Base-by-base conservation (phyloP, 2,329 filamentous ascomycete species). In the Penicillium brasilianum region DNA sequence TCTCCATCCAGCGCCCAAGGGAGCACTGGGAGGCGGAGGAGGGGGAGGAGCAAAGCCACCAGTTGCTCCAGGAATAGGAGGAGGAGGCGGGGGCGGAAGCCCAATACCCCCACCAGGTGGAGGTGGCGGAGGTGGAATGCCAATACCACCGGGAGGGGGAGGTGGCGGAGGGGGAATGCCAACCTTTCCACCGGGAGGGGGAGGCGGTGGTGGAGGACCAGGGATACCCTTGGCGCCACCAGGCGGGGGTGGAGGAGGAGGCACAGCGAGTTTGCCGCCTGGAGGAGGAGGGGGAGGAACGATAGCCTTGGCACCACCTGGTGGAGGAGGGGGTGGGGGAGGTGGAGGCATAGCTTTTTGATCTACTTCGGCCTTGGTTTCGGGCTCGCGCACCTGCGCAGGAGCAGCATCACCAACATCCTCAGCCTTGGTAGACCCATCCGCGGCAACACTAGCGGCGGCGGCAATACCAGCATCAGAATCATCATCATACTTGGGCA, bases 401-500 rank as follows among this genome's bases (percentile, higher is more conserved):
- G 65, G 61, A 39, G 48, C 56, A n/a, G 39, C 34, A 60, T 71
- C 73, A 69, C 73, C 85, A 61, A 80, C 75, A 44, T 57, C 63
- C 92, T 89, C 20, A 51, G 46, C 16, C 25, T 53, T 44, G 11
- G 49, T 20, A 9, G 20, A 18, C n/a, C 62, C 49, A 22, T 22
- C 30, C n/a, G 50, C 58, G 36, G 37, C 25, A 32, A 32, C 13
- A 52, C n/a, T n/a, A n/a, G n/a, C 58, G 30, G 34, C 55, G 11
- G 53, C 58, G 44, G 66, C 65, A 14, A 28, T 6, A 28, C 25
- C 25, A 28, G 41, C 62, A 39, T 63, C 64, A 14, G 61, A 22
- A 43, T 71, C 67, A 54, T 71, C 69, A 88, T 88, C 89, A 69
- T 93, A 90, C 72, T 89, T 91, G 49, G 83, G 90, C 71, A 94